Conservation (phyloP, 169 alveolate species). For the Babesia ovis region DNA sequence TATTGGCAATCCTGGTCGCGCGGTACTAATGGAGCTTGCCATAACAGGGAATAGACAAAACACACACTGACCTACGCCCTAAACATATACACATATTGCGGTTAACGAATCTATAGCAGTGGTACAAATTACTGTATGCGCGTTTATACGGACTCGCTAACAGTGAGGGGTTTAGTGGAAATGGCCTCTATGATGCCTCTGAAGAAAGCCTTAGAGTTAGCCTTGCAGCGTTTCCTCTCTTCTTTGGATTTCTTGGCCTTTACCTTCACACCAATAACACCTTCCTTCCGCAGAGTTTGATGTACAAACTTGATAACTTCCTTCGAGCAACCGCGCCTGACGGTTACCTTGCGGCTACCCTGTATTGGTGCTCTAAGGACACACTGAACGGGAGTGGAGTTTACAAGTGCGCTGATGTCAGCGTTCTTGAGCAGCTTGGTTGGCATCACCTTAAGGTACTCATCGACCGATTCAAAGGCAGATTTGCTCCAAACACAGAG, state of each 20-base stretch:
- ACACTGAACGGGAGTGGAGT: constrained; percentile 93
- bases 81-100: not conserved
- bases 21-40: too few relatives aligned
- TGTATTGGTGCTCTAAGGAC: constrained; percentile 31
- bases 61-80: not conserved
- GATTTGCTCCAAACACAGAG: constrained; percentile 94
- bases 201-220: constrained; percentile 42
- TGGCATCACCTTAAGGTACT: constrained; percentile 22
- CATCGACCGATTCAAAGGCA: constrained; percentile 91
- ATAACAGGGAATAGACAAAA: too few relatives aligned
- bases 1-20: too few relatives aligned
- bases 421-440: constrained; percentile 78
- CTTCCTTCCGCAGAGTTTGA: constrained; percentile 17
- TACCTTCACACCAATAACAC: constrained; percentile 8
- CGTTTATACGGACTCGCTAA: constrained; percentile 9
- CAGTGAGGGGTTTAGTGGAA: constrained; percentile 29
- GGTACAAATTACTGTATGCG: not conserved
- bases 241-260: constrained; percentile 28
- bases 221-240: constrained; percentile 32
- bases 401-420: constrained; percentile 93
- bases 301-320: constrained; percentile 45
- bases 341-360: not conserved
- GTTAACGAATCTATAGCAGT: too few relatives aligned
- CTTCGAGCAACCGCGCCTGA: constrained; percentile 26
- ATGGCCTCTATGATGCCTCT: constrained; percentile 30